Evolutionary conservation across 2,329 filamentous ascomycete genomes (phyloP).

Genomic region (Paracamarosporium sp.): DNA sequence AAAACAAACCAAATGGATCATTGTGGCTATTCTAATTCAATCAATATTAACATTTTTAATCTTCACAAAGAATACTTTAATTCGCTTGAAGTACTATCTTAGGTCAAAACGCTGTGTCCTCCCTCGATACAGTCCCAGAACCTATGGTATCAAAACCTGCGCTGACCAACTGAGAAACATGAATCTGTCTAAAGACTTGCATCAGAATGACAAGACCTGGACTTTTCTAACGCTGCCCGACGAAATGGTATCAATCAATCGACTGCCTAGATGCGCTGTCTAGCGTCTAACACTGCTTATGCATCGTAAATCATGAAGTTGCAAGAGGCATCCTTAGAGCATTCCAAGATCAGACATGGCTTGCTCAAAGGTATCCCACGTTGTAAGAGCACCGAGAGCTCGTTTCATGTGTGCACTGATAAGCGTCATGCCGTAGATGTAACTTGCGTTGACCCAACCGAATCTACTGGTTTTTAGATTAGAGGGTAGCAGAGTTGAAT

Average conservation of each 20-base stretch:
- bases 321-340: constrained; percentile 11
- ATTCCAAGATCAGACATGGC: constrained; percentile 58
- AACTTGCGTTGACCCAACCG: constrained; percentile 98
- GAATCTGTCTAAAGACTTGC: background rate
- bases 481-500: background rate
- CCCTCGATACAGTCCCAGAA: background rate
- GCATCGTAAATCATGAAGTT: constrained; percentile 8
- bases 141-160: background rate
- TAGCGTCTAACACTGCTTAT: constrained; percentile 5
- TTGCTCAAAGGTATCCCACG: constrained; percentile 81
- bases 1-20: background rate
- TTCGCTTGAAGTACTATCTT: background rate
- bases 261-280: background rate
- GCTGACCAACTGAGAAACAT: background rate
- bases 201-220: background rate
- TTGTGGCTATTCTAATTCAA: background rate
- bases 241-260: background rate
- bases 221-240: background rate
- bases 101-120: background rate
- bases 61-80: background rate
- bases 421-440: constrained; percentile 89
- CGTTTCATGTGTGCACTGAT: constrained; percentile 88
- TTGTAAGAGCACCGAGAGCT: constrained; percentile 85
- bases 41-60: too few relatives aligned
- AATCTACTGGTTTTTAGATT: constrained; percentile 66